These are phyloP conservation scores for Pichia scutulata DNA, from an alignment of 805 yeast genomes.

Conservation along the genomic window DNA sequence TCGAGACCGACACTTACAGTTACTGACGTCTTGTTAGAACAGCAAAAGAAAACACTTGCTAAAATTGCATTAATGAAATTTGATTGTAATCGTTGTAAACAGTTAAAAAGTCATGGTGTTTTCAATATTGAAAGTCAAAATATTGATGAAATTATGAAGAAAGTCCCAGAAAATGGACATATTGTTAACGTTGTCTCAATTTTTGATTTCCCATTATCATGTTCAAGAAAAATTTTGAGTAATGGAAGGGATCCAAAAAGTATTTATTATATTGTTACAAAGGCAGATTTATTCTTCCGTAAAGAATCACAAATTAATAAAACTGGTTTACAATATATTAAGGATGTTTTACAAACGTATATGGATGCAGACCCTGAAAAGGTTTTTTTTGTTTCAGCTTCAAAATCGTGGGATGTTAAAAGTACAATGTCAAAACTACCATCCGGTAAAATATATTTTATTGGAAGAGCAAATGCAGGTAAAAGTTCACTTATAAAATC, in stretches of 20 bases:
- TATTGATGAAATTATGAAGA: constrained; percentile 25
- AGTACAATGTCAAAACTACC: constrained; percentile 33
- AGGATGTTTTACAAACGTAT: constrained; percentile 24
- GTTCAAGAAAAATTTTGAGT: constrained; percentile 31
- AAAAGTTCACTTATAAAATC: constrained; percentile 54
- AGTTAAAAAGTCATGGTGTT: constrained; percentile 6
- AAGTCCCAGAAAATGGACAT: constrained; percentile 38
- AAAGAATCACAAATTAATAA: constrained; percentile 16
- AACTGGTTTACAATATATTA: constrained; percentile 26
- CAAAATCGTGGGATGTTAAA: constrained; percentile 43
- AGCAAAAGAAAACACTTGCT: background rate
- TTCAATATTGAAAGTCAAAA: constrained; percentile 9
- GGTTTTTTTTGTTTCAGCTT: constrained; percentile 45
- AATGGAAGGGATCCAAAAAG: constrained; percentile 29
- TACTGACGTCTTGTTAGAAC: background rate
- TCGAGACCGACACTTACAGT: background rate
- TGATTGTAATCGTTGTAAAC: constrained; percentile 6
- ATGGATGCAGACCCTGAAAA: constrained; percentile 25
- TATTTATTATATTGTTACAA: constrained; percentile 35
- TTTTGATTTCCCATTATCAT: constrained; percentile 63
- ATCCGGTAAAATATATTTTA: constrained; percentile 35
- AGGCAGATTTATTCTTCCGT: constrained; percentile 30
- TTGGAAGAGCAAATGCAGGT: constrained; percentile 67
- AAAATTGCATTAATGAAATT: background rate
- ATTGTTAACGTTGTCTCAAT: constrained; percentile 59